These are phyloP conservation scores for Pythium sp. DNA, from an alignment of 352 stramenopile genomes.

Conservation along the genomic window DNA sequence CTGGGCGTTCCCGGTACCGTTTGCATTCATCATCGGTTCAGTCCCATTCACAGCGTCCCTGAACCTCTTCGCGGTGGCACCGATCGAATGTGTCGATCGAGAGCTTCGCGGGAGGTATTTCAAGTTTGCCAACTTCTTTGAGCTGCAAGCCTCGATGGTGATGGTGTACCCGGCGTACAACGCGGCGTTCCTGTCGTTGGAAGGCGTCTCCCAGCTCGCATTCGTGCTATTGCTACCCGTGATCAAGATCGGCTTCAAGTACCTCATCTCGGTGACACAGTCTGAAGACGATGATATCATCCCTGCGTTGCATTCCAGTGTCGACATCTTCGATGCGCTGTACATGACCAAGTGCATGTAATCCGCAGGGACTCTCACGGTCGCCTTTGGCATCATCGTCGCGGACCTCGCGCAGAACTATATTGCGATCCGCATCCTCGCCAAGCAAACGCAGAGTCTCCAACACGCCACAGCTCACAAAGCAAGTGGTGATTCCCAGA, in stretches of 20 bases:
- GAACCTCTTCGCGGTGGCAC: neutral
- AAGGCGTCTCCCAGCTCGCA: neutral
- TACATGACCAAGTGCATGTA: slow-evolving; percentile 6
- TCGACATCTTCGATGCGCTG: slow-evolving; percentile 3
- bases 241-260: slow-evolving; percentile 4
- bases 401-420: neutral
- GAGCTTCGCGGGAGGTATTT: neutral
- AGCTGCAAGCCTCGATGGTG: neutral
- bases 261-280: neutral
- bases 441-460: neutral
- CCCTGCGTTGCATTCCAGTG: neutral
- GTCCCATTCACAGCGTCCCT: neutral
- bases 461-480: neutral
- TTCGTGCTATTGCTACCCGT: slow-evolving; percentile 9
- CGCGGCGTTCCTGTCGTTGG: neutral
- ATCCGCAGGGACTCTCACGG: neutral
- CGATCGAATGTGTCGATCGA: neutral
- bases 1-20: slow-evolving; percentile 5
- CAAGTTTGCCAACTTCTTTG: neutral
- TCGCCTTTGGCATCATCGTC: neutral
- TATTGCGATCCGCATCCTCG: neutral
- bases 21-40: neutral
- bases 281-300: neutral
- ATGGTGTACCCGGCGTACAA: slow-evolving; percentile 1
- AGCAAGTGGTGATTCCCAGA: no score